A percentile compares a stretch with the other conserved stretches of the same genome.
Conservation (phyloP, 192 early-diverging fungal species). For the Coemansia sp. region DNA sequence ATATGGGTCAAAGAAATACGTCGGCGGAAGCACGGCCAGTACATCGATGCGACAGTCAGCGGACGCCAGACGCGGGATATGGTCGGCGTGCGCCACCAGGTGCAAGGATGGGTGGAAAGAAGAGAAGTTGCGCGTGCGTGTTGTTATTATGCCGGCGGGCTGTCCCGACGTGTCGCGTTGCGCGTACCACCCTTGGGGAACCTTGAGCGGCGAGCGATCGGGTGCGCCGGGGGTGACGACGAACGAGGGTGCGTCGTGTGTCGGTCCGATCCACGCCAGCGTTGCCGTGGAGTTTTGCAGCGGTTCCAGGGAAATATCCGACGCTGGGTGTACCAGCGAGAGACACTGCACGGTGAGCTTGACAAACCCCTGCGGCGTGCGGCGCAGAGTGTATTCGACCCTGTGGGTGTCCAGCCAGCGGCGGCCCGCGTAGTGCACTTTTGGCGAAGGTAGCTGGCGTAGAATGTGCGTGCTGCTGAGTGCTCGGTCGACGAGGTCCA, state of each 20-base stretch:
- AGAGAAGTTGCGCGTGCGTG: constrained; percentile 17
- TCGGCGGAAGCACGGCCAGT: constrained; percentile 21
- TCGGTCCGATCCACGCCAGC: constrained; percentile 38
- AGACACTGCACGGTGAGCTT: constrained; percentile 17
- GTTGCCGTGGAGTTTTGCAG: constrained; percentile 23
- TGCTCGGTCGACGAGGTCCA: constrained; percentile 19
- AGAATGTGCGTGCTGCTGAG: constrained; percentile 12
- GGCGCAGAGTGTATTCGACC: constrained; percentile 24
- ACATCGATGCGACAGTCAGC: constrained; percentile 19
- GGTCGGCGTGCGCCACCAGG: constrained; percentile 10
- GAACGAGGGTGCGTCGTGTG: constrained; percentile 7
- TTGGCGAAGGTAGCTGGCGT: constrained; percentile 14
- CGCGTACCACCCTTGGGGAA: constrained; percentile 24
- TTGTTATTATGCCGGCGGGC: constrained; percentile 8
- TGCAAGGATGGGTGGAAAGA: constrained; percentile 41
- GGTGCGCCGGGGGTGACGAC: constrained; percentile 6
- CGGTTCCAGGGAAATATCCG: constrained; percentile 16
- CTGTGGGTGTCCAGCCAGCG: constrained; percentile 42
- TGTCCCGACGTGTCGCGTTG: constrained; percentile 17
- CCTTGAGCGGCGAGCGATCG: neutral
- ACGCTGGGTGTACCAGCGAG: constrained; percentile 29
- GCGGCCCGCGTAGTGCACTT: constrained; percentile 13
- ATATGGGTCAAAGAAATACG: constrained; percentile 51
- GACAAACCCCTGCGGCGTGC: constrained; percentile 36
- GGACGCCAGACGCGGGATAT: neutral